These are phyloP conservation scores for Cercospora berteroae DNA, from an alignment of 2,329 filamentous ascomycete species.

Conservation along the genomic window DNA sequence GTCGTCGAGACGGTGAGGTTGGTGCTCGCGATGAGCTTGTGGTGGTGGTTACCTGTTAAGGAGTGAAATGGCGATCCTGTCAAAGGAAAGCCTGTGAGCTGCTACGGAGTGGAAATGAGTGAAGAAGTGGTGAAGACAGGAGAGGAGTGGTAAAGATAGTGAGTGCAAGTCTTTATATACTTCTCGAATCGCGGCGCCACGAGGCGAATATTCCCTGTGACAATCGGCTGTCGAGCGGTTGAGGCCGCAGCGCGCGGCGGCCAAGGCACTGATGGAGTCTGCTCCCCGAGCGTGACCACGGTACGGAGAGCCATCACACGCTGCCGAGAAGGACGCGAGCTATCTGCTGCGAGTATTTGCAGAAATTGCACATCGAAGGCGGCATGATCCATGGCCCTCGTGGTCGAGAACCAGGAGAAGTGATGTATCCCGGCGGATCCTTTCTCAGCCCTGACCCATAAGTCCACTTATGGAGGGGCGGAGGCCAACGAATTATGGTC, in stretches of 20 bases:
- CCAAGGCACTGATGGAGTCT: neutral
- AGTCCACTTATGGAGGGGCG: constrained; percentile 2
- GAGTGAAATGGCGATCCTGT: constrained; percentile 7
- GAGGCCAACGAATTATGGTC: neutral
- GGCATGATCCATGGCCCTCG: constrained; percentile 7
- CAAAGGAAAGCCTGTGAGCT: constrained; percentile 5
- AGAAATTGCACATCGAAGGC: neutral
- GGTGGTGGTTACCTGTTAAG: neutral
- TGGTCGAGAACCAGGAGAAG: constrained; percentile 8
- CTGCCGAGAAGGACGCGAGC: constrained; percentile 1
- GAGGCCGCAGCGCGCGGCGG: neutral
- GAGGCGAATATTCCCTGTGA: neutral
- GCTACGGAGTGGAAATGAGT: neutral
- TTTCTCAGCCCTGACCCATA: neutral
- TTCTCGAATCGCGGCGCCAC: neutral
- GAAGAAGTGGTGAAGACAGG: neutral
- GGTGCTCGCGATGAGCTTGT: neutral
- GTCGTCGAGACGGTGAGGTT: neutral
- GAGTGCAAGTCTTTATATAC: constrained; percentile 2
- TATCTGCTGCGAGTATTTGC: neutral
- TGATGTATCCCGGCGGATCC: constrained; percentile 6
- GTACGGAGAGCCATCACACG: neutral
- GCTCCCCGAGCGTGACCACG: neutral
- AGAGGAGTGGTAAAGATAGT: neutral
- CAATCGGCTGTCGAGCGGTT: neutral